These are phyloP conservation scores for Castanea sativa DNA, from an alignment of 306 rosid genomes.

Conservation along the genomic window DNA sequence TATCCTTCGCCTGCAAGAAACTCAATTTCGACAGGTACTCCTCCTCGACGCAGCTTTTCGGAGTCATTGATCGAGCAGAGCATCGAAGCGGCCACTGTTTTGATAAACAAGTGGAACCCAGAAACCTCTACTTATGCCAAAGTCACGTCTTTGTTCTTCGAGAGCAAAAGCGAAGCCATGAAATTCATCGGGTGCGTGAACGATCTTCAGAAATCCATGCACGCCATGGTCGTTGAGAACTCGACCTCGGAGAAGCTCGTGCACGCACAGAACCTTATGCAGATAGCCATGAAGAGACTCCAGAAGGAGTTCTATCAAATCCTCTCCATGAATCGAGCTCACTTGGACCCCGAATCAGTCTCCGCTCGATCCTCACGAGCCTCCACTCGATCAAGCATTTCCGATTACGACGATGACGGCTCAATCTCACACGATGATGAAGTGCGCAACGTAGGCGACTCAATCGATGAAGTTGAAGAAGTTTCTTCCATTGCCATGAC, in stretches of 20 bases:
- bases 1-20: slow-evolving; percentile 25
- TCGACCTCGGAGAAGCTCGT: slow-evolving; percentile 45
- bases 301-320: slow-evolving; percentile 72
- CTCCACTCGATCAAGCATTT: slow-evolving; percentile 45
- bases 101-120: slow-evolving; percentile 64
- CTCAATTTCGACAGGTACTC: slow-evolving; percentile 24
- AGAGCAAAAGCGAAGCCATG: slow-evolving; percentile 51
- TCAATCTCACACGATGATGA: slow-evolving; percentile 35
- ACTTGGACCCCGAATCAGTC: slow-evolving; percentile 51
- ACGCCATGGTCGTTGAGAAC: slow-evolving; percentile 32
- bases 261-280: slow-evolving; percentile 54
- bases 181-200: slow-evolving; percentile 47
- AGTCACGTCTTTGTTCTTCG: slow-evolving; percentile 68
- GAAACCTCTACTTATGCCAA: slow-evolving; percentile 52
- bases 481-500: slow-evolving; percentile 46
- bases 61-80: slow-evolving; percentile 29
- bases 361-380: slow-evolving; percentile 49
- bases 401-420: slow-evolving; percentile 47
- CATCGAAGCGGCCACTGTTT: slow-evolving; percentile 39
- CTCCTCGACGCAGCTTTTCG: slow-evolving; percentile 16
- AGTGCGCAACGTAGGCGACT: slow-evolving; percentile 22
- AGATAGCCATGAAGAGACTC: slow-evolving; percentile 67
- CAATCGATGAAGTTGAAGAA: slow-evolving; percentile 54
- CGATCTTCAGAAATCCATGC: slow-evolving; percentile 70
- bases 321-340: slow-evolving; percentile 58